Evolutionary conservation across 305 asterid species (phyloP), one percentile per base, ranked within the genome.

Genomic region (Solanum aculeatissimum): DNA sequence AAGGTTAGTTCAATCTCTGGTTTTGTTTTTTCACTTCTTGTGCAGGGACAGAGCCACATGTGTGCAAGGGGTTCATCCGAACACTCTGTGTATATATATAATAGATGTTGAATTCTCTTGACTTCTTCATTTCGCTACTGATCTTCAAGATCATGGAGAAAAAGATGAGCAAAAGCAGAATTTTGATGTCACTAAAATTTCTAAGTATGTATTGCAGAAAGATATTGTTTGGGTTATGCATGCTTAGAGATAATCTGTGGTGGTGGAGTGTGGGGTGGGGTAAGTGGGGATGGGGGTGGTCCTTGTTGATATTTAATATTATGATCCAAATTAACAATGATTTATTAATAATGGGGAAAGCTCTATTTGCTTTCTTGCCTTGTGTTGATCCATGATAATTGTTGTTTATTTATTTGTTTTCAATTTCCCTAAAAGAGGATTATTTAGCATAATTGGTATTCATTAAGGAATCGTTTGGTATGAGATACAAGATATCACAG

Each of bases 1-100:
- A 96, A 95, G 99, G 99, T 96, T 13, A 63, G 88, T 86, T 80
- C 62, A n/a, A 57, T 84, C 38, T 45, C 5, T 29, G 1, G 9
- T 55, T 63, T 32, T 58, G 66, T 29, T 25, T n/a, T 11, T 54
- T 3, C 21, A 23, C 51, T 14, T 60, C 68, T 60, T 60, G 4
- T 21, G 35, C 68, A 60, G 35, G 68, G 16, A 16, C 0, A 5
- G 57, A 51, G n/a, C 57, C n/a, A 47, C 53, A 47, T 47, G 53
- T 15, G 15, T 12, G 53, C 15, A 57, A n/a, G 65, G 65, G 65
- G 63, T 57, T n/a, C 32, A 58, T 58, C 25, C 32, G 9, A 58
- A 54, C 60, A 18, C 23, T 25, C 21, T 2, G 63, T 57, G 9
- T 9, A 9, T 57, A 57, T 42, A 42, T 42, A 8, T 8, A 42